Percentiles rank a stretch among this genome's conserved stretches.
phyloP scores from a whole-genome alignment of 2,329 filamentous ascomycete genomes.

The Aschersonia sp. region DNA sequence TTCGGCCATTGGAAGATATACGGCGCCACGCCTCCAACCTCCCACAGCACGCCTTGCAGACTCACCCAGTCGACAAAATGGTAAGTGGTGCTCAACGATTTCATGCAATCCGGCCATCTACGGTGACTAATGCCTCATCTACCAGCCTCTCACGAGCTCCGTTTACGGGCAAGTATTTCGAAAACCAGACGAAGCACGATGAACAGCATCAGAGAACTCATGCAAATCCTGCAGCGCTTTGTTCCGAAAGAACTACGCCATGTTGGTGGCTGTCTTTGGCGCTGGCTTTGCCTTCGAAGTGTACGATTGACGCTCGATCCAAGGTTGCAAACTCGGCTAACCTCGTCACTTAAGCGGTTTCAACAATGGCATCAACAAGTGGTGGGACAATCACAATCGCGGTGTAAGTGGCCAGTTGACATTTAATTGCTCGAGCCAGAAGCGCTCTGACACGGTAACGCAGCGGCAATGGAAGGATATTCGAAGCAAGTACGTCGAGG shows the following conservation, averaged over 20 bases:
- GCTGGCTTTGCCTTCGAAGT: constrained; percentile 86
- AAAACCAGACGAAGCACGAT: constrained; percentile 5
- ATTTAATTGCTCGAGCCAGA: not conserved
- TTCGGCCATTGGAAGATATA: not conserved
- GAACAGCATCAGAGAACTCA: not conserved
- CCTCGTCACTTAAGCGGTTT: constrained; percentile 47
- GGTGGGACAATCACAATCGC: constrained; percentile 86
- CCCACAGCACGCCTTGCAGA: constrained; percentile 13
- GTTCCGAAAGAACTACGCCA: constrained; percentile 76
- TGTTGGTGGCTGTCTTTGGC: constrained; percentile 75
- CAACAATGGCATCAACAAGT: constrained; percentile 63
- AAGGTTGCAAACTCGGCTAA: constrained; percentile 15
- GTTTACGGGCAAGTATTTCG: constrained; percentile 24
- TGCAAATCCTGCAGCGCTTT: constrained; percentile 44
- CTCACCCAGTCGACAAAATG: constrained; percentile 19
- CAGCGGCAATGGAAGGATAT: constrained; percentile 99
- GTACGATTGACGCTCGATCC: constrained; percentile 38
- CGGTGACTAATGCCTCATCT: constrained; percentile 14
- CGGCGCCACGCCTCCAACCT: constrained; percentile 3
- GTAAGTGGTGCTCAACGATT: constrained; percentile 11
- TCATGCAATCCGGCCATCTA: not conserved
- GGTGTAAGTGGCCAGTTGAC: constrained; percentile 52
- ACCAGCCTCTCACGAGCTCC: constrained; percentile 18
- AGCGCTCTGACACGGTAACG: constrained; percentile 11
- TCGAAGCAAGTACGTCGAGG: constrained; percentile 71